phyloP scores from a whole-genome alignment of 140 eudicot species.

The Ambrosia hybrid region DNA sequence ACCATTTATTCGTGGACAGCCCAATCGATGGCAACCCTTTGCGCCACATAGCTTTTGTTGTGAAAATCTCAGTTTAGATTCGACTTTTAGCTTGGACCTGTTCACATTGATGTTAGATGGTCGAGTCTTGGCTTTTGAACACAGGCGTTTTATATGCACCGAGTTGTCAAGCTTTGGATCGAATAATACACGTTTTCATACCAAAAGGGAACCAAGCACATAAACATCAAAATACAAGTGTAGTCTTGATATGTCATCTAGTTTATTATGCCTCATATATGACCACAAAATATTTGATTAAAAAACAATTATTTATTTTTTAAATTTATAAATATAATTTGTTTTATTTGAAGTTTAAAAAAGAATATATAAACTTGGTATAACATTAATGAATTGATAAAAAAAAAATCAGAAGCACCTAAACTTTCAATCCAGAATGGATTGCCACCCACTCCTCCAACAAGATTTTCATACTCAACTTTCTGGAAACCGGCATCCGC shows the following conservation, averaged over 20 bases:
- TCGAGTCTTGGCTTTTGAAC: no score
- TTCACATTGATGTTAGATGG: no score
- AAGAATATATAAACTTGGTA: not conserved
- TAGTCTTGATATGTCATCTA: not conserved
- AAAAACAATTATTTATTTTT: not conserved
- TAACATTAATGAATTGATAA: no score
- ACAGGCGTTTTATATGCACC: not conserved
- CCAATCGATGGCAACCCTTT: no score
- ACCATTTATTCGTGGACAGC: no score
- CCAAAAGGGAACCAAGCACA: no score
- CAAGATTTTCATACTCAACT: conserved; percentile 93
- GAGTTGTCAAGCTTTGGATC: not conserved
- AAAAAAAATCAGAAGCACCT: not conserved
- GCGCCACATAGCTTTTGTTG: no score
- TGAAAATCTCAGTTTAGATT: no score
- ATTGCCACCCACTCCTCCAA: conserved; percentile 95
- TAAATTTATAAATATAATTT: no score
- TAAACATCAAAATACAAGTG: conserved; percentile 1
- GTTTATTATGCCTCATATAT: not conserved
- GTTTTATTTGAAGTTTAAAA: not conserved
- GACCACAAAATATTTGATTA: not conserved
- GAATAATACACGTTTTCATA: not conserved
- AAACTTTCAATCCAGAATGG: conserved; percentile 72
- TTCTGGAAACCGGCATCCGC: conserved; percentile 91
- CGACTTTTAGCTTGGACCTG: no score